Conservation (phyloP, 495 filamentous ascomycete species). For the Durotheca rogersii region DNA sequence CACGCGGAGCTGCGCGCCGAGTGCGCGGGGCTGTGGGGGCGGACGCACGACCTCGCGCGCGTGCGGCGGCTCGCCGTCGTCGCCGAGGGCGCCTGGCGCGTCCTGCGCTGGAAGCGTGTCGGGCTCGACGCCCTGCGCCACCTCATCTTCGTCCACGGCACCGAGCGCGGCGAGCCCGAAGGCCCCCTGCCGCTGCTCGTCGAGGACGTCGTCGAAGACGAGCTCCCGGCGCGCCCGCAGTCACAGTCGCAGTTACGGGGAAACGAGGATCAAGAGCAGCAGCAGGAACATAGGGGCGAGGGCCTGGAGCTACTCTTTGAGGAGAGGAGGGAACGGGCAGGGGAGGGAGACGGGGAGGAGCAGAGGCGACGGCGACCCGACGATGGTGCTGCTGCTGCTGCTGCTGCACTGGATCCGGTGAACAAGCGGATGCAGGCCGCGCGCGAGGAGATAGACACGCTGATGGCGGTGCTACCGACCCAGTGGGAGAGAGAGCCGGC, state of each 20-base stretch:
- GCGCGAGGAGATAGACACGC: constrained; percentile 31
- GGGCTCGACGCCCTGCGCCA: constrained; percentile 24
- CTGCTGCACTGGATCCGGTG: constrained; percentile 16
- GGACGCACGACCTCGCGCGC: constrained; percentile 22
- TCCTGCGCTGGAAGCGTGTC: constrained; percentile 30
- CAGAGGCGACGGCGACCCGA: no score
- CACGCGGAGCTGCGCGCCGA: constrained; percentile 26
- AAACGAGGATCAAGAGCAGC: no score
- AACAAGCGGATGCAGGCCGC: constrained; percentile 35
- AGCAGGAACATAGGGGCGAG: no score
- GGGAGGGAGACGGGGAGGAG: no score
- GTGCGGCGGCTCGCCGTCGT: constrained; percentile 31
- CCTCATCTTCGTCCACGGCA: constrained; percentile 34
- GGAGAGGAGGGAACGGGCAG: constrained; percentile 15
- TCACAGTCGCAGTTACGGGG: no score
- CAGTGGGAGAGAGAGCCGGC: constrained; percentile 31
- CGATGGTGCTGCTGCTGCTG: no score
- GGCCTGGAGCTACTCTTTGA: no score
- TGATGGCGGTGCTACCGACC: constrained; percentile 32
- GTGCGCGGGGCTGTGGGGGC: constrained; percentile 28
- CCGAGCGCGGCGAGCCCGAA: constrained; percentile 24
- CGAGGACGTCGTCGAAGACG: no score
- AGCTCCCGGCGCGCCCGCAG: no score
- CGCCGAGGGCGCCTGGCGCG: constrained; percentile 32
- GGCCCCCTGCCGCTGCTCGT: constrained; percentile 27